Evolutionary conservation across 192 early-diverging fungal species (phyloP), one percentile per base, ranked within the genome.

Genomic region (Diversispora epigaea): DNA sequence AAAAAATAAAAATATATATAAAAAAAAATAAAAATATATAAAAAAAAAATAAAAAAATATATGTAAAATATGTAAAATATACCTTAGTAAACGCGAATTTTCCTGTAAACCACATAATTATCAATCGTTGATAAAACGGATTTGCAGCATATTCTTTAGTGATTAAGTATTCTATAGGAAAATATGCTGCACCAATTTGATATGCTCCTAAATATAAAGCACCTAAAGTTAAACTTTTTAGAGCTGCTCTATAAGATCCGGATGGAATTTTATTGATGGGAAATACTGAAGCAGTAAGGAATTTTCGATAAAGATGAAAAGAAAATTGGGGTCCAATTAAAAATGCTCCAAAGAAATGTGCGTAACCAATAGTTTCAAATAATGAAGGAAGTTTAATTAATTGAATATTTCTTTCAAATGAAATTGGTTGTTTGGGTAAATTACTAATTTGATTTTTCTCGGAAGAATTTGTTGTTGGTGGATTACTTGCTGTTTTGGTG

Each of bases 251-350:
- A 73, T 79, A 80, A 11, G 77, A 80, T 8, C 82, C 79, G n/a
- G 77, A 55, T 47, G 80, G 80, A 46, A 83, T 54, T 49, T 66
- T 74, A 14, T 78, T 78, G 14, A 78, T 77, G n/a, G 75, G 76
- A 65, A 79, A 86, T 22, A 86, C 68, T n/a, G 80, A 74, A 73
- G 81, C 78, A 4, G 82, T 75, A 60, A 86, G 75, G 57, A 79
- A 84, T 72, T 79, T 79, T 50, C 74, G 73, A 71, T 89, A 89
- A 15, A 87, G 78, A 9, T 82, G 80, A 75, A 85, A 90, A 67
- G 86, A 88, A 76, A 88, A 90, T 75, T 89, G 88, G 49, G 88
- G 87, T 14, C 88, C 88, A 56, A 87, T 80, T 40, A 90, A 73
- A 76, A 88, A 90, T 0, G 83, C 82, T 62, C 85, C 80, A 22